phyloP scores from a whole-genome alignment of 2,329 filamentous ascomycete species.

The Trichoderma sp. region DNA sequence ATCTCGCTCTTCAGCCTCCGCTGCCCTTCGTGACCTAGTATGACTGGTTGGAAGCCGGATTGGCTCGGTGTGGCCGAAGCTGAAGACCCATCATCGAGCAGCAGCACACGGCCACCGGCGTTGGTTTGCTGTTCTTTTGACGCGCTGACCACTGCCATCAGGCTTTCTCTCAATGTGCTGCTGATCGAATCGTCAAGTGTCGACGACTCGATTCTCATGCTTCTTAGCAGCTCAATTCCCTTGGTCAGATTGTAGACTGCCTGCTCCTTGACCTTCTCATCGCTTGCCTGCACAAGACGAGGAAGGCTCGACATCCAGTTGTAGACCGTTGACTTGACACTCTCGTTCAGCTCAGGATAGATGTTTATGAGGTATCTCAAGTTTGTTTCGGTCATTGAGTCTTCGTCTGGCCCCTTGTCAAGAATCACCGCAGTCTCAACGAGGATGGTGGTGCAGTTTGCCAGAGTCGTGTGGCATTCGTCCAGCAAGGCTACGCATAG shows the following conservation, averaged over 20 bases:
- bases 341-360: slow-evolving; percentile 63
- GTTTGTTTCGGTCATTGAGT: slow-evolving; percentile 48
- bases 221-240: slow-evolving; percentile 66
- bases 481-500: slow-evolving; percentile 77
- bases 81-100: slow-evolving; percentile 35
- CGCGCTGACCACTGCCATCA: slow-evolving; percentile 49
- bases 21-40: slow-evolving; percentile 68
- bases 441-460: slow-evolving; percentile 68
- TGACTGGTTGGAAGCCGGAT: slow-evolving; percentile 58
- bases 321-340: slow-evolving; percentile 71
- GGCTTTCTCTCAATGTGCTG: slow-evolving; percentile 72
- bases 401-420: slow-evolving; percentile 52
- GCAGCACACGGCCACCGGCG: slow-evolving; percentile 35
- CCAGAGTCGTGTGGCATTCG: slow-evolving; percentile 73
- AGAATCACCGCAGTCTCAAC: slow-evolving; percentile 81
- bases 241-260: slow-evolving; percentile 77
- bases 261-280: slow-evolving; percentile 74
- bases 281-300: slow-evolving; percentile 78
- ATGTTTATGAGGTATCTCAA: slow-evolving; percentile 65
- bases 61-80: slow-evolving; percentile 28
- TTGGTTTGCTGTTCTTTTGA: slow-evolving; percentile 29
- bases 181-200: slow-evolving; percentile 69
- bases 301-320: slow-evolving; percentile 82
- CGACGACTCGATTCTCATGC: slow-evolving; percentile 64
- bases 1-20: slow-evolving; percentile 61